These are phyloP conservation scores for Lasiodiplodia theobromae DNA, from an alignment of 2,329 filamentous ascomycete genomes.

Conservation along the genomic window DNA sequence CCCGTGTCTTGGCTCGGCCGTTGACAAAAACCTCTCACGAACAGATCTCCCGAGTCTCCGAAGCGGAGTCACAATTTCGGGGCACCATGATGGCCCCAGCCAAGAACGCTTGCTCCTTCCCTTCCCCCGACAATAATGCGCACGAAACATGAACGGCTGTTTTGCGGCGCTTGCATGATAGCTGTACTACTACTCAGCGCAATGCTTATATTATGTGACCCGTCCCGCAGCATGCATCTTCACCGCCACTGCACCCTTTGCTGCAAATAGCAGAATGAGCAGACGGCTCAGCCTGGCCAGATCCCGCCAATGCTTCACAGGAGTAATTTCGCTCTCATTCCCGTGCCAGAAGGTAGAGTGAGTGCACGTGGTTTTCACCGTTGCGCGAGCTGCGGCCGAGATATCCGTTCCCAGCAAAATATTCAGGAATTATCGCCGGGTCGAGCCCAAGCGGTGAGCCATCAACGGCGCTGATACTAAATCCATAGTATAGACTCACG, in stretches of 20 bases:
- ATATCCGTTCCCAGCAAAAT: neutral
- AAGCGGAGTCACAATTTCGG: neutral
- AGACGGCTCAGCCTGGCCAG: neutral
- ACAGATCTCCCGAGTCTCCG: neutral
- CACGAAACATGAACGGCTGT: no score
- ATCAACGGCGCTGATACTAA: neutral
- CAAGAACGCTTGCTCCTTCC: neutral
- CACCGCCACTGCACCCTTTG: conserved; percentile 1
- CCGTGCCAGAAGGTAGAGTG: no score
- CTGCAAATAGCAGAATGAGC: neutral
- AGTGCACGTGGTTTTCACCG: neutral
- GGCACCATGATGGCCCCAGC: neutral
- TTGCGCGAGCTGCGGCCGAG: neutral
- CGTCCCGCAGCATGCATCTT: neutral
- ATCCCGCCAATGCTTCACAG: neutral
- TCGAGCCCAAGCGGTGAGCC: neutral
- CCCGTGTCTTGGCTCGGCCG: conserved; percentile 1
- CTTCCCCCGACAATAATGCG: neutral
- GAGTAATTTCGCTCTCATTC: neutral
- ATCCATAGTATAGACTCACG: neutral
- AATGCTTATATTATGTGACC: neutral
- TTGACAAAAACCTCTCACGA: neutral
- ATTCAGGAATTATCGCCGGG: neutral
- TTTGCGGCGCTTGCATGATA: neutral
- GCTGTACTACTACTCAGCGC: neutral